Evolutionary conservation across 257 asterid genomes (phyloP), one percentile per base, ranked within the genome.

Genomic region (Nicotiana noctiflora): DNA sequence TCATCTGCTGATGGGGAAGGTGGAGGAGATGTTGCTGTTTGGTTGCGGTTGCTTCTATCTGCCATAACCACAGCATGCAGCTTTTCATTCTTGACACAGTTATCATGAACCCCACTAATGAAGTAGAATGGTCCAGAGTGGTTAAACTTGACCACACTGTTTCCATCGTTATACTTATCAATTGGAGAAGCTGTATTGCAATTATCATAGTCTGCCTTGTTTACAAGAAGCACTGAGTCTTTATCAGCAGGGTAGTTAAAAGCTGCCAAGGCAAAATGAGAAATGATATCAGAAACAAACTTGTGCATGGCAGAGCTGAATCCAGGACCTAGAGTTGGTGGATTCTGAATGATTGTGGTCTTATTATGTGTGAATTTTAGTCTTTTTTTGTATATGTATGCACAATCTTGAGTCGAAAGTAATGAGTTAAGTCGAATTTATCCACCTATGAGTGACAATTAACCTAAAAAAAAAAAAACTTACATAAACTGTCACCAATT

Each of bases 51-150:
- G 82, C 74, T 90, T 80, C 98, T 87, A 62, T 92, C 91, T 5
- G 96, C 97, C 97, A 94, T 52, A 75, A 94, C 97, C 4, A 92
- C 84, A 52, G 90, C 89, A 0, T 79, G 18, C 75, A 94, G 3
- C 85, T 92, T 94, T 57, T 94, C 90, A 21, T 91, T 92, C 80
- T 90, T 94, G 79, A 59, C 89, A 85, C 98, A 94, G 62, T 91
- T 83, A 2, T 90, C 95, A 37, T 81, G 86, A 37, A 85, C 89
- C 7, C 98, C 97, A 60, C 98, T 94, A 4, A 94, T 91, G 93
- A 92, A 94, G 86, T 89, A 91, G 75, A 89, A 79, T 6, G 96
- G 82, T 8, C 97, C 98, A 2, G 97, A 90, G 21, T 88, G 89
- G 49, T 86, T 68, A 34, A 93, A 77, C 27, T 67, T 83, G 86